A percentile compares a stretch with the other conserved stretches of the same genome.
Conservation (phyloP, 2,329 filamentous ascomycete species). For the Colletotrichum cereale region DNA sequence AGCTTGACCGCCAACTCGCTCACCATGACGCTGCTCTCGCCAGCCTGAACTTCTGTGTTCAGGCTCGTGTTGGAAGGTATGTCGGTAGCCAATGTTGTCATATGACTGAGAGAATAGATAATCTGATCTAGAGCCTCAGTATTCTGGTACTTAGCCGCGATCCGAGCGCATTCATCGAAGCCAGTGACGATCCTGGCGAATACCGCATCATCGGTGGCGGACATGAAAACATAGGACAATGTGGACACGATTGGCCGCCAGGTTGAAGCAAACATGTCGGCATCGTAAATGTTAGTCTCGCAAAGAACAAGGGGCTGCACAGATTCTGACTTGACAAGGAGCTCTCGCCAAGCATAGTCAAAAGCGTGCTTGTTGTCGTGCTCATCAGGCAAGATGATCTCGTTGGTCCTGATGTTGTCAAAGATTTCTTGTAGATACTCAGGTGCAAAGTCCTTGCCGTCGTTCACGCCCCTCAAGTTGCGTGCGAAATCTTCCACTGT, state of each 20-base stretch:
- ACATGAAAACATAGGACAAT: slow-evolving; percentile 98
- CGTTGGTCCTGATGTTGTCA: slow-evolving; percentile 89
- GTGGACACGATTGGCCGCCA: slow-evolving; percentile 97
- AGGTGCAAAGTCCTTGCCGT: slow-evolving; percentile 83
- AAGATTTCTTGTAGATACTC: slow-evolving; percentile 90
- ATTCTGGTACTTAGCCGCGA: slow-evolving; percentile 86
- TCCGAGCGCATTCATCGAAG: slow-evolving; percentile 95
- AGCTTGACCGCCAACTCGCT: slow-evolving; percentile 97
- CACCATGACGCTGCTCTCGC: slow-evolving; percentile 96
- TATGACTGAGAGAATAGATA: slow-evolving; percentile 88
- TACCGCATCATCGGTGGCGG: slow-evolving; percentile 94
- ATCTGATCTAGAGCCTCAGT: slow-evolving; percentile 93
- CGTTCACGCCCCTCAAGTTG: slow-evolving; percentile 93
- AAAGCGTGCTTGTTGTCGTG: slow-evolving; percentile 97
- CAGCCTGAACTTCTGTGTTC: slow-evolving; percentile 95
- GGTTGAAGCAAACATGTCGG: slow-evolving; percentile 96
- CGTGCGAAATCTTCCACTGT: slow-evolving; percentile 82
- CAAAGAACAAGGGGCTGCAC: slow-evolving; percentile 82
- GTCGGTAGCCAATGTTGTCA: slow-evolving; percentile 87
- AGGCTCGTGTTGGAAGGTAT: slow-evolving; percentile 83
- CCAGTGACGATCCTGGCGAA: slow-evolving; percentile 94
- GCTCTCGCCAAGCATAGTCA: slow-evolving; percentile 96
- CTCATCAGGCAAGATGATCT: slow-evolving; percentile 97
- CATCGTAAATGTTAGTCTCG: slow-evolving; percentile 94
- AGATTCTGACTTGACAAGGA: slow-evolving; percentile 85